These are phyloP conservation scores for Rhinocladiella similis DNA, from an alignment of 2,329 filamentous ascomycete species.

Conservation along the genomic window DNA sequence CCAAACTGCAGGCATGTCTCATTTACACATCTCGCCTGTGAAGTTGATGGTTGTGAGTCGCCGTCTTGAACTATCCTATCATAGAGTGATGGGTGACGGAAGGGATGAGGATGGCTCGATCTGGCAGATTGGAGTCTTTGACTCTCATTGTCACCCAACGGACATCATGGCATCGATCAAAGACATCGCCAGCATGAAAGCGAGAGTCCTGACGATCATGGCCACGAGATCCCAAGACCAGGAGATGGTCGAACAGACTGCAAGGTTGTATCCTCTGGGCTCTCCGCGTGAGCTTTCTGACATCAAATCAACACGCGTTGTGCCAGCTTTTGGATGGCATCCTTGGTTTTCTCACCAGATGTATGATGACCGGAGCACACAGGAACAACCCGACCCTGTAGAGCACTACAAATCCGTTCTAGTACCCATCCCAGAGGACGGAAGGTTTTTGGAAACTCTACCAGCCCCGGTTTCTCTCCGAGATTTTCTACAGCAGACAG, in stretches of 20 bases:
- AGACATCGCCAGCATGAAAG: conserved; percentile 58
- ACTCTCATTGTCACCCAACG: conserved; percentile 68
- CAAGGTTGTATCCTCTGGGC: conserved; percentile 33
- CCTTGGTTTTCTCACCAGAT: conserved; percentile 68
- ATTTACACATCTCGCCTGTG: neutral
- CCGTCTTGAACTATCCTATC: neutral
- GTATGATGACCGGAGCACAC: conserved; percentile 42
- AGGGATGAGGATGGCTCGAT: conserved; percentile 12
- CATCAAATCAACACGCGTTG: conserved; percentile 43
- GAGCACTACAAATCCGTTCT: conserved; percentile 58
- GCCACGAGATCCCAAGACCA: conserved; percentile 63
- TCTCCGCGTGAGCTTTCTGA: conserved; percentile 7
- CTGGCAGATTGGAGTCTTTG: conserved; percentile 62
- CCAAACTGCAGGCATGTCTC: too few species aligned
- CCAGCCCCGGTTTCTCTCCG: conserved; percentile 57
- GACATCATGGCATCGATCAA: conserved; percentile 61
- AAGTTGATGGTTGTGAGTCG: neutral
- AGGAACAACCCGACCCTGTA: conserved; percentile 35
- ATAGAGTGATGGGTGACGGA: neutral
- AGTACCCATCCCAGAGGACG: conserved; percentile 48
- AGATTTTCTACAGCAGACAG: conserved; percentile 51
- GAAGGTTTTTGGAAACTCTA: conserved; percentile 49
- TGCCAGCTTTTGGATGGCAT: conserved; percentile 68
- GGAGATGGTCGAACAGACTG: conserved; percentile 55
- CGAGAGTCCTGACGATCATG: conserved; percentile 62